Base-by-base conservation (phyloP, 495 filamentous ascomycete species). In the Penicillium subrubescens region DNA sequence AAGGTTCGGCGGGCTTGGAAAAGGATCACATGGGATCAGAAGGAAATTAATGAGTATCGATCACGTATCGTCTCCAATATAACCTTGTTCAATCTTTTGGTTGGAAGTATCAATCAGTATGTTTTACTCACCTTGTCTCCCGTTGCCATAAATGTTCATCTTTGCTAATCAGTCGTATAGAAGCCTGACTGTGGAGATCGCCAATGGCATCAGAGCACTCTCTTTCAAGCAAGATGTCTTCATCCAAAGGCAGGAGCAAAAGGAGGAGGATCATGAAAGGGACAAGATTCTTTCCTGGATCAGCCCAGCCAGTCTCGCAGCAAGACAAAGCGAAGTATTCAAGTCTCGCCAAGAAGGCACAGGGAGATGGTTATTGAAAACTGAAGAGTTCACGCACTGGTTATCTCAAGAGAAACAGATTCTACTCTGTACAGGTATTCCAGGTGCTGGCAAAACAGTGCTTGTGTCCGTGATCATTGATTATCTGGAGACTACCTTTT, bases 381-480 rank as follows among this genome's bases (percentile, higher is more conserved):
- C 74, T 7, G 10, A 35, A 0, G 61, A 76, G 8, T 85, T 78
- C 56, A 56, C 64, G 17, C 17, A 23, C 0, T 84, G 81, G 81
- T 3, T 74, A 0, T 35, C 59, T 1, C 57, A 25, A 0, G 41
- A 60, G 46, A 59, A 67, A 0, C 57, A 74, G 41, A 81, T 67
- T 0, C 62, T 84, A 3, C 83, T 79, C 60, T 84, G 78, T 64
- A 72, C 73, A 4, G 81, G 81, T 1, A 79, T 80, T 43, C 73
- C 67, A 2, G 74, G 75, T 14, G 70, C 68, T 7, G 77, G 77
- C 0, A 80, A 80, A 69, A 77, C 77, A 44, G 69, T 77, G 5
- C 56, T 71, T 8, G 35, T 44, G 0, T 74, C 79, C 7, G 72
- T 71, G 37, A 70, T 83, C 1, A 62, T 82, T 12, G 59, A 79